Percentiles rank a stretch among this genome's conserved stretches.
Conservation (phyloP, 2,329 filamentous ascomycete species). For the Atkinsonella texensis region DNA sequence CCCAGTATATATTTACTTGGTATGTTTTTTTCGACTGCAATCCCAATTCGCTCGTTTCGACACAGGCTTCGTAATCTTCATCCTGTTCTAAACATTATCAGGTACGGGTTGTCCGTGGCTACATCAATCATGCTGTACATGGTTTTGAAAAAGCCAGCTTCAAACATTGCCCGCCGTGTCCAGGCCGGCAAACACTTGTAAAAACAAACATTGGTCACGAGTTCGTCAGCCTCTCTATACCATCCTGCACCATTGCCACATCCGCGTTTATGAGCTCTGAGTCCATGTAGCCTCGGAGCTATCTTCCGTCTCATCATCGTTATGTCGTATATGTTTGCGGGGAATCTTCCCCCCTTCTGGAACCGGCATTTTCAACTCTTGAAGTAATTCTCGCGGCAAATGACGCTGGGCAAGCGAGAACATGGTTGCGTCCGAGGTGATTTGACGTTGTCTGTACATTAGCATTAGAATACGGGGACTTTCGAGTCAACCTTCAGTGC, state of each 20-base stretch:
- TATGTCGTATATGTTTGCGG: constrained; percentile 19
- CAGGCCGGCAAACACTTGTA: constrained; percentile 68
- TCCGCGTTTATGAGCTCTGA: constrained; percentile 1
- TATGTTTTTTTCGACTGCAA: constrained; percentile 33
- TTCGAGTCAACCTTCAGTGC: not conserved
- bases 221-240: not conserved
- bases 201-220: not conserved
- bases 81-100: constrained; percentile 23
- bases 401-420: constrained; percentile 79
- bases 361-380: constrained; percentile 64
- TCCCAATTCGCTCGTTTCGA: not conserved
- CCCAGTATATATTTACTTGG: constrained; percentile 99
- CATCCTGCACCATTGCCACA: not conserved
- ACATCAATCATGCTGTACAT: constrained; percentile 96
- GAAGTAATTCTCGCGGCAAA: constrained; percentile 69
- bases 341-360: constrained; percentile 38
- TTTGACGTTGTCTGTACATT: constrained; percentile 59
- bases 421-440: constrained; percentile 56
- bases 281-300: constrained; percentile 15
- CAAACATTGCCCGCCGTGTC: constrained; percentile 59
- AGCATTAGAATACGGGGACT: constrained; percentile 13
- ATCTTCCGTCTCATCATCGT: constrained; percentile 25
- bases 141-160: constrained; percentile 77
- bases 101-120: constrained; percentile 75
- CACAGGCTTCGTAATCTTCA: not conserved